Evolutionary conservation across 805 yeast species (phyloP).

Genomic region (Myxozyma neotropica): DNA sequence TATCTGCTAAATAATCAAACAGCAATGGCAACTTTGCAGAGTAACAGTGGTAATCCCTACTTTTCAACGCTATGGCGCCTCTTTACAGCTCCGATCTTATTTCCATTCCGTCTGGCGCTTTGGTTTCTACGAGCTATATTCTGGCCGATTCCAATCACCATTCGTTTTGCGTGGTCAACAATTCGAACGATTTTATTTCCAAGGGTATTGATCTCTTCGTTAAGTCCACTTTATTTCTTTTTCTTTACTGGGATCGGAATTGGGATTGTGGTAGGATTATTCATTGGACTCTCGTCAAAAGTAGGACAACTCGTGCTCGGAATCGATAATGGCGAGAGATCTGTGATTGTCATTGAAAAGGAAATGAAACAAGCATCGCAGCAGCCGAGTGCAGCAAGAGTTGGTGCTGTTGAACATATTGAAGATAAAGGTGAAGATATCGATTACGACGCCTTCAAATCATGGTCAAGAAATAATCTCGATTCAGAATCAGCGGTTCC

Average conservation of each 20-base stretch:
- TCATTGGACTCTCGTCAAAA: slow-evolving; percentile 18
- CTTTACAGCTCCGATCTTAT: slow-evolving; percentile 2
- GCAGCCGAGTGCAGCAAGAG: neutral
- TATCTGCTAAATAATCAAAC: too few relatives aligned
- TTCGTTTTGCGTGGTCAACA: neutral
- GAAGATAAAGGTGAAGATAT: neutral
- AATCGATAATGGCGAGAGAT: neutral
- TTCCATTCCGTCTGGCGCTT: slow-evolving; percentile 2
- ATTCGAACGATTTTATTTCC: slow-evolving; percentile 16
- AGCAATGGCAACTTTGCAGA: neutral
- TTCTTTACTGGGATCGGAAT: slow-evolving; percentile 25
- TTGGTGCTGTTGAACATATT: neutral
- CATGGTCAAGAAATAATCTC: too few relatives aligned
- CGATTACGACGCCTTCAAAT: too few relatives aligned
- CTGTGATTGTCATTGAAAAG: neutral
- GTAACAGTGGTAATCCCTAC: neutral
- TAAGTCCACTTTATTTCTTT: slow-evolving; percentile 30
- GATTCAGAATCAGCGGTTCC: too few relatives aligned
- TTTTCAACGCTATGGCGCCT: neutral
- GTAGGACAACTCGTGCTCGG: slow-evolving; percentile 23
- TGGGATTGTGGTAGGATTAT: slow-evolving; percentile 27
- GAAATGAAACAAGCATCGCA: too few relatives aligned
- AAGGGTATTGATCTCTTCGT: neutral
- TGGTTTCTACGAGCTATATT: slow-evolving; percentile 8
- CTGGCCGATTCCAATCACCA: slow-evolving; percentile 28